Conservation (phyloP, 768 basidiomycete genomes). For the Guyanaporus albipodus region DNA sequence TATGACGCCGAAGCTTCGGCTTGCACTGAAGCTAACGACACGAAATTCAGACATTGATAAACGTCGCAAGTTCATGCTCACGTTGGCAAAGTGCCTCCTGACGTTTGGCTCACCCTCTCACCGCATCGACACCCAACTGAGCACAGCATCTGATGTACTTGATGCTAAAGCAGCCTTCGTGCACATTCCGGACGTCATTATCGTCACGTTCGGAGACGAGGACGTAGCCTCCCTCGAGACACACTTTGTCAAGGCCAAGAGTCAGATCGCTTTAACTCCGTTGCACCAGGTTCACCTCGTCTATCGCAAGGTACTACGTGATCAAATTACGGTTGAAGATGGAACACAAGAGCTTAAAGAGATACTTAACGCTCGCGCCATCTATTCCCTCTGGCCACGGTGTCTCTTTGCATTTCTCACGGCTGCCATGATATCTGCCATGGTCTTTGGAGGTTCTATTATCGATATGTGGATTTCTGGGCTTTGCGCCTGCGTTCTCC, state of each 20-base stretch:
- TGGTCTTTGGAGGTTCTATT: constrained; percentile 77
- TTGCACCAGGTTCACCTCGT: constrained; percentile 79
- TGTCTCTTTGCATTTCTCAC: constrained; percentile 74
- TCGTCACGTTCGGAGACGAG: constrained; percentile 78
- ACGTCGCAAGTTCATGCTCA: constrained; percentile 72
- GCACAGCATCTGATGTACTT: constrained; percentile 73
- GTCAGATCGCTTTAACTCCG: constrained; percentile 76
- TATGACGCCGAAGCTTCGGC: constrained; percentile 11
- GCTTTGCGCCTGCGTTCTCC: constrained; percentile 60
- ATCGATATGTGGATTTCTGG: constrained; percentile 84
- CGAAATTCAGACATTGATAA: constrained; percentile 39
- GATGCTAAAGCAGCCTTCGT: constrained; percentile 81
- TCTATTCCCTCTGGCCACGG: constrained; percentile 64
- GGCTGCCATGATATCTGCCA: constrained; percentile 76
- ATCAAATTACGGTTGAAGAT: constrained; percentile 67
- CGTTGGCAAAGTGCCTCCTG: constrained; percentile 82
- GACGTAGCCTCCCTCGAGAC: constrained; percentile 72
- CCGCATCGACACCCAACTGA: constrained; percentile 84
- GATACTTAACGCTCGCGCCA: constrained; percentile 58
- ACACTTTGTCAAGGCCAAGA: constrained; percentile 79
- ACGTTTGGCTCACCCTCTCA: constrained; percentile 95
- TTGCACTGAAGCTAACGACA: not conserved
- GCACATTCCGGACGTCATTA: constrained; percentile 73
- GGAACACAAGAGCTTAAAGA: constrained; percentile 66
- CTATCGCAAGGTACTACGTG: constrained; percentile 84